Percentiles rank a stretch among this genome's conserved stretches.
Evolutionary conservation across 768 basidiomycete species (phyloP).

Genomic region (Trametes elegans): DNA sequence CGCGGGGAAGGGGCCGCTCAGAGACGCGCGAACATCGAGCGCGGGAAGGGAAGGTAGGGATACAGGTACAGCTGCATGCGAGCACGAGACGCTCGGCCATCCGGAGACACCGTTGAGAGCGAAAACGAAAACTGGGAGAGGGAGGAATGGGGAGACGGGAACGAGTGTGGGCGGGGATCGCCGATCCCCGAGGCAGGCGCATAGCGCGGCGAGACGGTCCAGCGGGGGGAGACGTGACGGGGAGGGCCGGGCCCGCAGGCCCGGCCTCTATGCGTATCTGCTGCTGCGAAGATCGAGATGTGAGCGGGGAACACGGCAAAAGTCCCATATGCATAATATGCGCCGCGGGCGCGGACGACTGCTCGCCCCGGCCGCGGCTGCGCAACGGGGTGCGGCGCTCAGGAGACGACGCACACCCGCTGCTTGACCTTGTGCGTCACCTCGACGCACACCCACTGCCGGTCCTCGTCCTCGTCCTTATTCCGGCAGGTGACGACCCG

Average conservation of each 20-base stretch:
- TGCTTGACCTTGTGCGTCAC: constrained; percentile 30
- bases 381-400: background rate
- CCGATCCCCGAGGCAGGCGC: background rate
- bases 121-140: background rate
- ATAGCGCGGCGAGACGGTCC: background rate
- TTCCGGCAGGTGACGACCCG: constrained; percentile 25
- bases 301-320: background rate
- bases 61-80: background rate
- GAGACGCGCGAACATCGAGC: background rate
- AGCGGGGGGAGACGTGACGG: background rate
- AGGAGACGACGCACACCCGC: constrained; percentile 18
- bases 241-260: background rate
- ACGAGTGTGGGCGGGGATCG: constrained; percentile 9
- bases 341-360: background rate
- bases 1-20: background rate
- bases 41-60: background rate
- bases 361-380: background rate
- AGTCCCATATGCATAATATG: background rate
- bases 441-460: constrained; percentile 33
- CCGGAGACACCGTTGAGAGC: background rate
- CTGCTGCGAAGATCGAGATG: background rate
- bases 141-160: background rate
- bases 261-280: background rate
- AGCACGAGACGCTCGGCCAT: background rate
- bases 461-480: constrained; percentile 24